Evolutionary conservation across 169 alveolate genomes (phyloP).

Genomic region (Plasmodium cynomolgi): DNA sequence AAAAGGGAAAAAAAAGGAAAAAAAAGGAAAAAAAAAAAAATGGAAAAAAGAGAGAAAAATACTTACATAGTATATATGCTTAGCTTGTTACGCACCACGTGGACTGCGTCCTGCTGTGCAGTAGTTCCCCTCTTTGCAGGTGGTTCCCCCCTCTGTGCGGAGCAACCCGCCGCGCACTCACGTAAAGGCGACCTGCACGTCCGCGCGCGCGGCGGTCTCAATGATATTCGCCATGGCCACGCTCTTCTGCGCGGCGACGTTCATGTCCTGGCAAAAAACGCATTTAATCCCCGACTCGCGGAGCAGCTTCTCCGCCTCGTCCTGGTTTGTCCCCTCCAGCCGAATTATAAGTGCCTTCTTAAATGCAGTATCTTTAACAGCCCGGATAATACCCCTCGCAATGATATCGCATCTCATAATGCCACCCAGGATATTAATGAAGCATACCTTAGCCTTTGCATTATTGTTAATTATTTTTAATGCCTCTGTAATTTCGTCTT

Average conservation of each 20-base stretch:
- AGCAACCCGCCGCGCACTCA: neutral
- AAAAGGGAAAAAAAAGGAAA: too few species aligned
- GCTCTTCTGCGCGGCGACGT: constrained; percentile 93
- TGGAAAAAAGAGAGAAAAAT: too few species aligned
- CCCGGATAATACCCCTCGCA: constrained; percentile 92
- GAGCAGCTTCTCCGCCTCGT: constrained; percentile 90
- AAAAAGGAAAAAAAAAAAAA: too few species aligned
- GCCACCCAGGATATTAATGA: constrained; percentile 97
- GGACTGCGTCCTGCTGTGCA: neutral
- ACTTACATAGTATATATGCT: neutral
- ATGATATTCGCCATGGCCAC: constrained; percentile 86
- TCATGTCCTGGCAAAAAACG: constrained; percentile 89
- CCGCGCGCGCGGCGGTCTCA: constrained; percentile 15
- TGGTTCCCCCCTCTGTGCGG: neutral
- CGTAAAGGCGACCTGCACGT: neutral
- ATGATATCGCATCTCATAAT: constrained; percentile 94
- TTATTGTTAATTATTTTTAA: constrained; percentile 90
- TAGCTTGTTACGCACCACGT: neutral
- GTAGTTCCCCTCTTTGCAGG: neutral
- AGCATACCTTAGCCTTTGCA: constrained; percentile 91
- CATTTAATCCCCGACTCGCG: constrained; percentile 87
- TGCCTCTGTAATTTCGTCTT: constrained; percentile 92
- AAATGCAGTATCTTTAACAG: constrained; percentile 85
- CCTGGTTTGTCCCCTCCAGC: constrained; percentile 95
- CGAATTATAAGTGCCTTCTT: constrained; percentile 93